These are phyloP conservation scores for Trypanosomatidae sp. DNA, from an alignment of 208 protist species.

Conservation along the genomic window DNA sequence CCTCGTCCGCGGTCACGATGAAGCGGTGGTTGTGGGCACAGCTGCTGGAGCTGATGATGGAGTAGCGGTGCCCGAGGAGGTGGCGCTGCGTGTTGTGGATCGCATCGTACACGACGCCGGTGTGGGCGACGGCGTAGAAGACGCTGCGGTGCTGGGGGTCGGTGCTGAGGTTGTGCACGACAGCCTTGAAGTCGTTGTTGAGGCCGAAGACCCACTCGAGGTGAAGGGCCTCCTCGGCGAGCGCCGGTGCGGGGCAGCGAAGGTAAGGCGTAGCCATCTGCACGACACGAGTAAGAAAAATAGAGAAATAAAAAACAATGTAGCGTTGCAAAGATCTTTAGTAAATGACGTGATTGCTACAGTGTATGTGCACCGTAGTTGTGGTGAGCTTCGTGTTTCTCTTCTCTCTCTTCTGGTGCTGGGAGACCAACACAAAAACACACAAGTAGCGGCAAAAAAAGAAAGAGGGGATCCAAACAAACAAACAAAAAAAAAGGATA, in stretches of 20 bases:
- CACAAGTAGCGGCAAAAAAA: too few species aligned
- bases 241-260: constrained; percentile 23
- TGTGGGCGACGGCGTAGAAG: constrained; percentile 93
- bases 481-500: too few species aligned
- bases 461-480: too few species aligned
- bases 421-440: too few species aligned
- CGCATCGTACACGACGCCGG: constrained; percentile 92
- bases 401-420: too few species aligned
- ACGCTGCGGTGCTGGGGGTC: constrained; percentile 57
- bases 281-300: too few species aligned
- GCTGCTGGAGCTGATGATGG: constrained; percentile 60
- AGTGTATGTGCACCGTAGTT: too few species aligned
- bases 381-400: too few species aligned
- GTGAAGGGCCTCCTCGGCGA: constrained; percentile 56
- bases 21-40: constrained; percentile 86
- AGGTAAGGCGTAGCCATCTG: constrained; percentile 28
- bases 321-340: too few species aligned
- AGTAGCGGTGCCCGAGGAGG: constrained; percentile 90
- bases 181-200: constrained; percentile 84
- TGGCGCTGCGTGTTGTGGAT: constrained; percentile 84
- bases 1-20: constrained; percentile 92
- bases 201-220: constrained; percentile 93
- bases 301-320: too few species aligned
- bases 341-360: too few species aligned
- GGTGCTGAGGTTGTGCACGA: constrained; percentile 88